Evolutionary conservation across 257 asterid species (phyloP).

Genomic region (Capsicum baccatum): DNA sequence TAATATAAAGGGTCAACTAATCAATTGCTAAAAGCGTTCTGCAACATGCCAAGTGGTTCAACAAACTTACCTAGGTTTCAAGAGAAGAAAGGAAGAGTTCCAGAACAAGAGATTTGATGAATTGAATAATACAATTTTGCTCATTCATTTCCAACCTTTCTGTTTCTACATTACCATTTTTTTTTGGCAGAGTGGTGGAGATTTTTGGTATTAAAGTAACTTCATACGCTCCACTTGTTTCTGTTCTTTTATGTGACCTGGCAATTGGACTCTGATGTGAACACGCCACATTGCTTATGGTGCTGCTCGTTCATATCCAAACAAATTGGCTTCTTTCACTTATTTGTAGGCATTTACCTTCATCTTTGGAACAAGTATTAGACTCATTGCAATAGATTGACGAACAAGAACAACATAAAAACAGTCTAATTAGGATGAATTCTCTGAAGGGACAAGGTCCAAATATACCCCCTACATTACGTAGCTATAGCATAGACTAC

Average conservation of each 20-base stretch:
- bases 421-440: no score
- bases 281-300: neutral
- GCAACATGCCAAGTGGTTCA: neutral
- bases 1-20: neutral
- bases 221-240: neutral
- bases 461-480: no score
- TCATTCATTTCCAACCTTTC: neutral
- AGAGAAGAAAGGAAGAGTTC: neutral
- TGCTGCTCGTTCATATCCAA: neutral
- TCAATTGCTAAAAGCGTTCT: neutral
- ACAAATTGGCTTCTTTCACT: neutral
- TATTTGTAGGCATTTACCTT: neutral
- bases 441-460: no score
- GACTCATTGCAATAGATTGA: no score
- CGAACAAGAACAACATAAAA: no score
- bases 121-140: neutral
- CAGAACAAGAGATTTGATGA: neutral
- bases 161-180: slow-evolving; percentile 2
- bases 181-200: neutral
- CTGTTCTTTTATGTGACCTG: neutral
- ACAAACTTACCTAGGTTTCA: slow-evolving; percentile 3
- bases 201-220: slow-evolving; percentile 7
- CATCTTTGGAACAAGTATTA: neutral
- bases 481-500: no score
- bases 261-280: neutral